phyloP scores from a whole-genome alignment of 169 alveolate genomes.

The Perkinsus marinus region DNA sequence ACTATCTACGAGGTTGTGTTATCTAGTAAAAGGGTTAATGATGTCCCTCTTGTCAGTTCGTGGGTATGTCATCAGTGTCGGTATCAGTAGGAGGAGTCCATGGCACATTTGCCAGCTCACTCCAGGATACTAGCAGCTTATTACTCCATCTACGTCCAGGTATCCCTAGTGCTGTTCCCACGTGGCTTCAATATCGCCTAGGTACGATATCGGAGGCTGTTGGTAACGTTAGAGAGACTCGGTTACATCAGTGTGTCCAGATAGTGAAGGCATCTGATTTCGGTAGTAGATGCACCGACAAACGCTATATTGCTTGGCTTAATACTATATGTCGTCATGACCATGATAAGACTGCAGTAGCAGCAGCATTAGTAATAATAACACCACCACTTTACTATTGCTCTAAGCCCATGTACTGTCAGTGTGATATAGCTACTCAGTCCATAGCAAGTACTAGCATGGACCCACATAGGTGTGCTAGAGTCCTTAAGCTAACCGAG shows the following conservation, averaged over 20 bases:
- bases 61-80: neutral
- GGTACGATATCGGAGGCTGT: neutral
- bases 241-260: neutral
- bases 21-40: no score
- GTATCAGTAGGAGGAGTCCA: neutral
- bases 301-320: neutral
- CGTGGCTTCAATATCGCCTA: neutral
- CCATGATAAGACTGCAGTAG: neutral
- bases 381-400: no score
- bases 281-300: neutral
- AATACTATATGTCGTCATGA: neutral
- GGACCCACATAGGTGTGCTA: neutral
- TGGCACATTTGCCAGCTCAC: neutral
- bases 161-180: neutral
- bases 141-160: neutral
- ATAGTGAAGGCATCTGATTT: neutral
- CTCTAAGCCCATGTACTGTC: no score
- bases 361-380: neutral
- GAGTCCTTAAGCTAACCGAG: neutral
- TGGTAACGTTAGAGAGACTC: neutral
- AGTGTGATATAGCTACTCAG: neutral
- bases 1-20: no score
- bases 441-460: neutral
- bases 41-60: no score
- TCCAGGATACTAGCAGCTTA: neutral